Evolutionary conservation across 352 stramenopile genomes (phyloP), one percentile per base, ranked within the genome.

Genomic region (Globisporangium acanthophoron): DNA sequence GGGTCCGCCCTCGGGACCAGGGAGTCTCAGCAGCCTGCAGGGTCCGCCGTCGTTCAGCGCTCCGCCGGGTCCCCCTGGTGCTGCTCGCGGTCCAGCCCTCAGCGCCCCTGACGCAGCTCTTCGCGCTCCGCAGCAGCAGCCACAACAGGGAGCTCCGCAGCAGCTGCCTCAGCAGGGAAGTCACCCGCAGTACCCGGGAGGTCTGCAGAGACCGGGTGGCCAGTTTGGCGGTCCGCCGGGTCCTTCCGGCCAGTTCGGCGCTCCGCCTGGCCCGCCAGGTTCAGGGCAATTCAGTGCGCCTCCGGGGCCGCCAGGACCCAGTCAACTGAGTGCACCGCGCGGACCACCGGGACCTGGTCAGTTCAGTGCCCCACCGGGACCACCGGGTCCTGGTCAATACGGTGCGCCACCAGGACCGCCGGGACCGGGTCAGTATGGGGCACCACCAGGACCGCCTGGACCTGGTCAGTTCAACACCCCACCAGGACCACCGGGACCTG

Each of bases 201-300:
- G 46, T 56, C 46, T 46, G 41, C 52, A 53, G 41, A 8, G 40
- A 47, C 41, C 48, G 29, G 35, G 55, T 41, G 27, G 33, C 21
- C 78, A 72, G 9, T 66, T 62, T 18, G 51, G 54, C 16, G 52
- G 58, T 52, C 59, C 63, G 16, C 45, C 43, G 18, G 43, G 53
- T 48, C 43, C 43, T 21, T 51, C 48, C 8, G 56, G 41, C 16
- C 56, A 59, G 31, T 37, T 47, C 24, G 37, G 24, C 8, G 20
- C 37, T 13, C 39, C 51, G 3, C 51, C 51, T 13, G 51, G 51
- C 24, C 40, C 31, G 3, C 20, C 52, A 15, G 43, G 43, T 13
- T 21, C 43, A 15, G 18, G 40, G 3, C 41, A 59, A 29, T 21
- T 43, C 7, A 24, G 24, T 2, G 39, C 54, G 7, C 54, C 54